Percentiles rank a stretch among this genome's conserved stretches.
phyloP scores from a whole-genome alignment of 441 rosid species.

The Breynia disticha region DNA sequence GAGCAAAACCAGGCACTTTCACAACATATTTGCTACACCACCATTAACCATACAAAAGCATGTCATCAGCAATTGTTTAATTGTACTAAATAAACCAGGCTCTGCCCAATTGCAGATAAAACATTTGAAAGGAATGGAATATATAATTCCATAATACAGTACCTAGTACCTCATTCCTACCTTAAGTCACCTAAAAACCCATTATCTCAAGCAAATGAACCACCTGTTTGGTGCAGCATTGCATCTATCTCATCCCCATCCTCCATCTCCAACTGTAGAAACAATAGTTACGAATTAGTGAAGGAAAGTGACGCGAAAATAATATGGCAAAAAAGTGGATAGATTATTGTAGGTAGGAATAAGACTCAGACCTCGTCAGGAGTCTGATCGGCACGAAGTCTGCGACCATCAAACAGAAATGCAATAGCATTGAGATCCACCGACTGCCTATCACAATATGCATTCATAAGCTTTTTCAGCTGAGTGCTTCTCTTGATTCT shows the following conservation, averaged over 20 bases:
- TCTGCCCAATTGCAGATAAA: no score
- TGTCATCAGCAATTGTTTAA: no score
- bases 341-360: neutral
- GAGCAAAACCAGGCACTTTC: no score
- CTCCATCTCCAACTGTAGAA: constrained; percentile 45
- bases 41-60: no score
- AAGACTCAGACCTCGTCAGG: constrained; percentile 54
- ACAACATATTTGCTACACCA: no score
- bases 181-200: no score
- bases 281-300: neutral
- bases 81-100: no score
- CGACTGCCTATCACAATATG: constrained; percentile 55
- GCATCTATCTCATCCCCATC: constrained; percentile 91
- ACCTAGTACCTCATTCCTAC: no score
- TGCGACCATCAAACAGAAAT: constrained; percentile 58
- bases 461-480: constrained; percentile 59
- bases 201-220: constrained; percentile 10
- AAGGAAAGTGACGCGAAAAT: neutral
- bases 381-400: constrained; percentile 53
- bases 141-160: no score
- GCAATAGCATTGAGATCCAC: constrained; percentile 51
- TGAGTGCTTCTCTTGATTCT: constrained; percentile 63
- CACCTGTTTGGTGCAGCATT: constrained; percentile 78
- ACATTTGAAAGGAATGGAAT: no score
- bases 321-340: neutral